phyloP scores from a whole-genome alignment of 106 monocot species.

The Phalaenopsis aphrodite region DNA sequence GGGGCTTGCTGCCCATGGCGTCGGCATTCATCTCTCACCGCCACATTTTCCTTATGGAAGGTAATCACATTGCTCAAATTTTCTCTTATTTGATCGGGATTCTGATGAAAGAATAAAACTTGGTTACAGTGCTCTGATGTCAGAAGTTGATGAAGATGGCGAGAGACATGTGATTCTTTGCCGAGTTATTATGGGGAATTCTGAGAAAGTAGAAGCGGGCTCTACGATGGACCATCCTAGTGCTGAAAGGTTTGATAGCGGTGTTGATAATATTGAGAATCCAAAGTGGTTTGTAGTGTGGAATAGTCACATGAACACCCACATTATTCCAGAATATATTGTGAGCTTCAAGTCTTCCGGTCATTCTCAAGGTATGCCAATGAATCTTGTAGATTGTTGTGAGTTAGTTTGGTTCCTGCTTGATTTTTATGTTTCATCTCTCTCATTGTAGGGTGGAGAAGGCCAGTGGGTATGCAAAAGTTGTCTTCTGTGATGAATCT shows the following conservation, averaged over 20 bases:
- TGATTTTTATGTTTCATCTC: background rate
- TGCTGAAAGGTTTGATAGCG: slow-evolving; percentile 34
- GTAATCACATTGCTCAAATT: slow-evolving; percentile 14
- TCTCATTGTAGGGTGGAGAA: background rate
- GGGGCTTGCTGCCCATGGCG: slow-evolving; percentile 25
- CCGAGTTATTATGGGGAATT: slow-evolving; percentile 39
- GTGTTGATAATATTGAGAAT: slow-evolving; percentile 40
- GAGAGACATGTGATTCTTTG: slow-evolving; percentile 54
- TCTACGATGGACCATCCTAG: slow-evolving; percentile 39
- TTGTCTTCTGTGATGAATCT: background rate
- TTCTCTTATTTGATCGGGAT: background rate
- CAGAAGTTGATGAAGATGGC: slow-evolving; percentile 37
- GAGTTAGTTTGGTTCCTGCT: background rate
- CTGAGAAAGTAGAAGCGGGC: slow-evolving; percentile 29
- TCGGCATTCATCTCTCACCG: slow-evolving; percentile 48
- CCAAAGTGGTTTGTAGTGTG: slow-evolving; percentile 54
- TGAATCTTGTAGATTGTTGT: background rate
- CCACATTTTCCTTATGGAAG: slow-evolving; percentile 35
- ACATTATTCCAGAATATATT: slow-evolving; percentile 49
- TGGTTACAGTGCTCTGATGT: slow-evolving; percentile 19
- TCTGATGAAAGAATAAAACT: background rate
- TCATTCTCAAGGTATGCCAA: background rate
- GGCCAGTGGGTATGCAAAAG: background rate
- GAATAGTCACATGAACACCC: slow-evolving; percentile 47
- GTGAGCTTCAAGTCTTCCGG: slow-evolving; percentile 40